A percentile compares a stretch with the other conserved stretches of the same genome.
Evolutionary conservation across 768 basidiomycete species (phyloP).

Genomic region (Basidioascus undulatus): DNA sequence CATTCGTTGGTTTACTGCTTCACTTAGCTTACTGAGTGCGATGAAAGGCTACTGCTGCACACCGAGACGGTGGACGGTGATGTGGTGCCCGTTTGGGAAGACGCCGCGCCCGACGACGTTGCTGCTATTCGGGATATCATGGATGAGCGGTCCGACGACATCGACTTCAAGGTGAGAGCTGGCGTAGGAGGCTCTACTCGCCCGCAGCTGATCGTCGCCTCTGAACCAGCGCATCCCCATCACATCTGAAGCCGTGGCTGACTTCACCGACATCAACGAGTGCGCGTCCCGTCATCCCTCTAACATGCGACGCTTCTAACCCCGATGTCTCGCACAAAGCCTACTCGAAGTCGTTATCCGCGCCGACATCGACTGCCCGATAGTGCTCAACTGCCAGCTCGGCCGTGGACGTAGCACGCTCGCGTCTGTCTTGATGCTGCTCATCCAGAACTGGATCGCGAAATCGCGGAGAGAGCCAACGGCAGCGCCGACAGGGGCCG

Average conservation of each 20-base stretch:
- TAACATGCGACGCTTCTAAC: background rate
- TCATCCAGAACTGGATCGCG: slow-evolving; percentile 64
- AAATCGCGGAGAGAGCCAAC: slow-evolving; percentile 1
- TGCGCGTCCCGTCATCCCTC: background rate
- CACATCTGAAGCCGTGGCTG: slow-evolving; percentile 48
- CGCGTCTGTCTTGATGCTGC: slow-evolving; percentile 61
- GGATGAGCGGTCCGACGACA: slow-evolving; percentile 20
- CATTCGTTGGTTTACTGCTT: background rate
- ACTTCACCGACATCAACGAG: slow-evolving; percentile 18
- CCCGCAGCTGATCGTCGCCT: slow-evolving; percentile 24
- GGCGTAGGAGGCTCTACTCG: slow-evolving; percentile 1
- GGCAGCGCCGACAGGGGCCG: slow-evolving; percentile 2
- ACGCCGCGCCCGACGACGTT: slow-evolving; percentile 44
- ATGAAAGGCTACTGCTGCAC: slow-evolving; percentile 50
- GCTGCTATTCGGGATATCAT: slow-evolving; percentile 73
- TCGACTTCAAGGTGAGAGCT: too few species aligned
- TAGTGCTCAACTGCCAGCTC: slow-evolving; percentile 62
- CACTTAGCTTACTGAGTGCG: background rate
- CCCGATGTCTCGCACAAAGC: background rate
- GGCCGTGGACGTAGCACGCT: slow-evolving; percentile 77
- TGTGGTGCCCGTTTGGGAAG: slow-evolving; percentile 87
- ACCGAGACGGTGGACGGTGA: slow-evolving; percentile 68
- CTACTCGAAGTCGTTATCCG: background rate
- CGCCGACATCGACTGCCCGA: slow-evolving; percentile 1
- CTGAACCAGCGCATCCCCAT: slow-evolving; percentile 74